phyloP scores from a whole-genome alignment of 1,284 basidiomycete species.

The Ganoderma resinaceum region DNA sequence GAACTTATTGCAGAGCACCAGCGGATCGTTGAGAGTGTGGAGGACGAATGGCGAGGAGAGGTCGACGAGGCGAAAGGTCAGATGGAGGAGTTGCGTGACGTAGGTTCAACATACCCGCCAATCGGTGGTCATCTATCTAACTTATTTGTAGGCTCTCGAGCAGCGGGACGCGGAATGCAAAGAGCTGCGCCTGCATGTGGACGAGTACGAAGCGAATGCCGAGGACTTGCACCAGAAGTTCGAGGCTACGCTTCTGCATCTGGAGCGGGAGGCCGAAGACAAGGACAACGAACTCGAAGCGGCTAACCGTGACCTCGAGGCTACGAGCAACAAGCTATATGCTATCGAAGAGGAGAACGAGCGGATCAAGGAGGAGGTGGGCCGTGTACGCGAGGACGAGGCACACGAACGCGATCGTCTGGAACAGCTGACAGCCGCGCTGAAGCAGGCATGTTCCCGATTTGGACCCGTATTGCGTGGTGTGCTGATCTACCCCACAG shows the following conservation, averaged over 20 bases:
- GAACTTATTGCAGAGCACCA: constrained; percentile 73
- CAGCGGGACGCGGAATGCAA: constrained; percentile 79
- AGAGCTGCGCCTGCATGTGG: constrained; percentile 74
- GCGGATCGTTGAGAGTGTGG: constrained; percentile 69
- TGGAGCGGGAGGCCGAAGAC: constrained; percentile 74
- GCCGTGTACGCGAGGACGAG: constrained; percentile 66
- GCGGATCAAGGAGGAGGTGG: constrained; percentile 56
- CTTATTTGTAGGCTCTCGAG: constrained; percentile 63
- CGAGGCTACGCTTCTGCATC: constrained; percentile 72
- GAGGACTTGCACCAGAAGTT: constrained; percentile 76
- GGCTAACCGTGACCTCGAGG: constrained; percentile 78
- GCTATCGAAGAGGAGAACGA: constrained; percentile 66
- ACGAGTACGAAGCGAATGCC: constrained; percentile 75
- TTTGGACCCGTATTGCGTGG: background rate
- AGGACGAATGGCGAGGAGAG: constrained; percentile 81
- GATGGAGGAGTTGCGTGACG: constrained; percentile 80
- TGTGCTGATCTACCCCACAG: constrained; percentile 46
- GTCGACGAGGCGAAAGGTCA: constrained; percentile 74
- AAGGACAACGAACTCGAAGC: constrained; percentile 75
- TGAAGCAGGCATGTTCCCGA: constrained; percentile 72
- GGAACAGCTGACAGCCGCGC: constrained; percentile 71
- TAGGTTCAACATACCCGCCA: constrained; percentile 42
- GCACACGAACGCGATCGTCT: constrained; percentile 74
- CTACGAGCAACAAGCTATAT: constrained; percentile 70
- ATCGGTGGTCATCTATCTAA: constrained; percentile 12